Conservation (phyloP, 2,329 filamentous ascomycete genomes). For the Ascocoryne sarcoides region DNA sequence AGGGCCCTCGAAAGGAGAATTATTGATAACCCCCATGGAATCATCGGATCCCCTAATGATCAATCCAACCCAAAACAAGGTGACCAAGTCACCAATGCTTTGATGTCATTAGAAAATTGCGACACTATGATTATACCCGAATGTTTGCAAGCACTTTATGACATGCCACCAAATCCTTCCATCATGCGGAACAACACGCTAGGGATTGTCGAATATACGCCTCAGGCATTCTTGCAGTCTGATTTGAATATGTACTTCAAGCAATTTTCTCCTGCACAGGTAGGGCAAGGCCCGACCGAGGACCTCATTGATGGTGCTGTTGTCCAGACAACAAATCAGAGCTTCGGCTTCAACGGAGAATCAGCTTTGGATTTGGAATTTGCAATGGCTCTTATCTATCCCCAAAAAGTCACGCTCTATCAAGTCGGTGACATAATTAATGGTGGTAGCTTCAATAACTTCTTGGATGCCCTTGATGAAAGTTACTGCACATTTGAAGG, state of each 20-base stretch:
- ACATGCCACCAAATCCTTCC: slow-evolving; percentile 33
- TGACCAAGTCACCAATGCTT: slow-evolving; percentile 16
- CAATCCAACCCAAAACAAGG: slow-evolving; percentile 22
- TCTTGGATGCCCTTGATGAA: slow-evolving; percentile 36
- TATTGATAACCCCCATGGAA: slow-evolving; percentile 7
- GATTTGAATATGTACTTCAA: slow-evolving; percentile 40
- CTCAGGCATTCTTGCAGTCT: slow-evolving; percentile 42
- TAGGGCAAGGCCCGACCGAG: slow-evolving; percentile 32
- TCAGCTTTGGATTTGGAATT: slow-evolving; percentile 31
- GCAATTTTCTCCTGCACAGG: slow-evolving; percentile 34
- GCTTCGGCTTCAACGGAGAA: slow-evolving; percentile 34
- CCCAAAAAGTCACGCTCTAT: slow-evolving; percentile 41
- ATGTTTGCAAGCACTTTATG: slow-evolving; percentile 46
- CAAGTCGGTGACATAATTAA: slow-evolving; percentile 33
- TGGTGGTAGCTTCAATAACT: slow-evolving; percentile 24
- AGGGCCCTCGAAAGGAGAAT: not conserved
- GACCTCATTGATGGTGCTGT: slow-evolving; percentile 30
- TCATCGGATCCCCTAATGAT: slow-evolving; percentile 25
- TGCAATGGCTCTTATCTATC: slow-evolving; percentile 42
- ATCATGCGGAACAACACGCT: slow-evolving; percentile 37
- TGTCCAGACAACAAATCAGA: slow-evolving; percentile 29
- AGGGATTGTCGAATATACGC: slow-evolving; percentile 46
- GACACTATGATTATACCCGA: slow-evolving; percentile 46
- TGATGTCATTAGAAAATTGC: slow-evolving; percentile 33
- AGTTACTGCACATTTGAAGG: slow-evolving; percentile 37